Evolutionary conservation across 225 moss, liverwort and hornwort species (phyloP).

Genomic region (Pseudoscleropodium purum): DNA sequence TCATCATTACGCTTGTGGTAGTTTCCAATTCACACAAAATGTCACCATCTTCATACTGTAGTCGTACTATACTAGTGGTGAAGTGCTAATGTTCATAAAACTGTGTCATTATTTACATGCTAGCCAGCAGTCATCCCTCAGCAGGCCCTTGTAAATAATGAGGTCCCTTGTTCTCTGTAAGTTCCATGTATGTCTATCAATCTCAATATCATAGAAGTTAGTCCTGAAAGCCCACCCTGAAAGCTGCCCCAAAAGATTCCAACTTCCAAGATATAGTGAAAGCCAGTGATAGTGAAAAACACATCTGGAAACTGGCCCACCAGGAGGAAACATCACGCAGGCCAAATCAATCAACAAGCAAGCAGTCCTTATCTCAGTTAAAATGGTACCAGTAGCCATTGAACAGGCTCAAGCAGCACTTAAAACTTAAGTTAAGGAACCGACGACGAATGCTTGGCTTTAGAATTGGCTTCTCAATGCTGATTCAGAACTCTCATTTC

Average conservation of each 20-base stretch:
- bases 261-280: neutral
- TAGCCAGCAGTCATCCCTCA: neutral
- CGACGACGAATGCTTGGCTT: no score
- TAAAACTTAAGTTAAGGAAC: no score
- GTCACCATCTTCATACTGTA: neutral
- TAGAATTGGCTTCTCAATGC: neutral
- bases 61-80: neutral
- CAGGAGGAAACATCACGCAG: slow-evolving; percentile 1
- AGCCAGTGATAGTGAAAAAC: neutral
- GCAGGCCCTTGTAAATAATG: neutral
- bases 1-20: neutral
- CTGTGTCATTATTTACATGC: neutral
- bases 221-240: neutral
- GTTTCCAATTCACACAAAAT: neutral
- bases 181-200: neutral
- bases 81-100: neutral
- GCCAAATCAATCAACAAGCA: slow-evolving; percentile 9
- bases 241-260: slow-evolving; percentile 4
- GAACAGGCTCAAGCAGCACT: neutral
- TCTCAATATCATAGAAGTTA: neutral
- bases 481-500: neutral
- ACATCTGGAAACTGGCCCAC: neutral
- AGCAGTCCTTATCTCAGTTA: slow-evolving; percentile 11
- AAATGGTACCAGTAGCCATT: neutral
- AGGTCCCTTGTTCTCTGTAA: neutral